Conservation (phyloP, 2,329 filamentous ascomycete species). For the Cercospora janseana region DNA sequence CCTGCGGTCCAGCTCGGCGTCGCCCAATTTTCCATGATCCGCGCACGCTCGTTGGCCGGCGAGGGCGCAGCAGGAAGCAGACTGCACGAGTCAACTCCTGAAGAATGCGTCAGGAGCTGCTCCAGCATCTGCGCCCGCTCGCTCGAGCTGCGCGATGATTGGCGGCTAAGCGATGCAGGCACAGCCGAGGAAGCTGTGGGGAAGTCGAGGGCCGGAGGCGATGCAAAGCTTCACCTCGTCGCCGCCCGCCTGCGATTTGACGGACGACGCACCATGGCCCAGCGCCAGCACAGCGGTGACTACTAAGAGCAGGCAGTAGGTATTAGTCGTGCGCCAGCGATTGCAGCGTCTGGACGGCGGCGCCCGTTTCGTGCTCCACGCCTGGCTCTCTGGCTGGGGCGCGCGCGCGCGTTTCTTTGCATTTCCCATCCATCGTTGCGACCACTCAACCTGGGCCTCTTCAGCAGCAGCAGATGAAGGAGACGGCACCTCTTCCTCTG, state of each 20-base stretch:
- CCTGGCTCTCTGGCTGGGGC: no score
- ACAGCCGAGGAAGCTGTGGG: constrained; percentile 1
- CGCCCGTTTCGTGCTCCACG: no score
- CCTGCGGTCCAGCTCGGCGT: no score
- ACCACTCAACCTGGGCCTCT: no score
- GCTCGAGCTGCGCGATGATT: constrained; percentile 2
- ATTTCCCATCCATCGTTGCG: no score
- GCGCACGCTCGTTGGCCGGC: constrained; percentile 1
- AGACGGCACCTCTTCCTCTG: no score
- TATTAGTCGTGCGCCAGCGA: no score
- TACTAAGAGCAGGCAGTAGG: no score
- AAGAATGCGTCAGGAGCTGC: constrained; percentile 8
- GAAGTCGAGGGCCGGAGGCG: neutral
- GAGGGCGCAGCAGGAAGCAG: neutral
- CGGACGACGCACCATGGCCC: neutral
- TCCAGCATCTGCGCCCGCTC: neutral
- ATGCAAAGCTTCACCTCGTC: neutral
- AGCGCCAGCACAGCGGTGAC: neutral
- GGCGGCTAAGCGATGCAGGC: constrained; percentile 4
- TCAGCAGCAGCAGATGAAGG: no score
- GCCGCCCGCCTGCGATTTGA: neutral
- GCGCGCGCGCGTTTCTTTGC: no score
- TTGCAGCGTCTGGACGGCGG: no score
- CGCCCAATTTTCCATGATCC: no score
- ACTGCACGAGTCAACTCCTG: constrained; percentile 11